Evolutionary conservation across 768 basidiomycete genomes (phyloP).

Genomic region (Boletus vermiculosoides): DNA sequence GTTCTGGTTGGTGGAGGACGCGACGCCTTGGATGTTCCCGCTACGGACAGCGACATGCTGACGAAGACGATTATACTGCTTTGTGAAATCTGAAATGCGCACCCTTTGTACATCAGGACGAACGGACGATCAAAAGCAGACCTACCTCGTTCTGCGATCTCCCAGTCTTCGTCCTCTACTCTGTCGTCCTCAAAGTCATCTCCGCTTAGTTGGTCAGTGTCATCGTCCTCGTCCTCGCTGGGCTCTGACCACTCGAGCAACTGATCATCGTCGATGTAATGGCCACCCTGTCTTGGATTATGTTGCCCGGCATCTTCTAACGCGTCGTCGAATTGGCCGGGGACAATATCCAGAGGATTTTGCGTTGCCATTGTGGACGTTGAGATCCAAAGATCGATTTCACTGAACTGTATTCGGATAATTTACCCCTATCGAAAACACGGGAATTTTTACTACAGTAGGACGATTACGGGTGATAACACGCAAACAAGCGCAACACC

Average conservation of each 20-base stretch:
- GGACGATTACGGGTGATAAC: background rate
- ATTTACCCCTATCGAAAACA: slow-evolving; percentile 12
- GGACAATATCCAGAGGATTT: slow-evolving; percentile 32
- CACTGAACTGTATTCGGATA: slow-evolving; percentile 5
- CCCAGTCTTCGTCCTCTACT: slow-evolving; percentile 88
- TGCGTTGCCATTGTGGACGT: slow-evolving; percentile 20
- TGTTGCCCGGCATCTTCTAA: slow-evolving; percentile 31
- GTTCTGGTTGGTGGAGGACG: slow-evolving; percentile 50
- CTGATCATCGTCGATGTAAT: slow-evolving; percentile 46
- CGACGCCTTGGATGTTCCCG: slow-evolving; percentile 60
- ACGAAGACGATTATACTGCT: slow-evolving; percentile 92
- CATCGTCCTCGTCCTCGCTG: slow-evolving; percentile 29
- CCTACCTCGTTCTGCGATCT: slow-evolving; percentile 78
- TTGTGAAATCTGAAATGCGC: slow-evolving; percentile 81
- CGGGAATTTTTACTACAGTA: too few relatives aligned
- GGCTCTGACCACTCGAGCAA: slow-evolving; percentile 31
- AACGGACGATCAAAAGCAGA: background rate
- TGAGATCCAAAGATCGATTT: background rate
- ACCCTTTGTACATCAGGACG: background rate
- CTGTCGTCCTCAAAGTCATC: slow-evolving; percentile 55
- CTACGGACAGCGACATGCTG: slow-evolving; percentile 87
- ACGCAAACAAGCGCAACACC: slow-evolving; percentile 23
- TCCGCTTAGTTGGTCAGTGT: slow-evolving; percentile 38
- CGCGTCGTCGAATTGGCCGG: slow-evolving; percentile 66
- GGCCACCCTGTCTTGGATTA: slow-evolving; percentile 28